These are phyloP conservation scores for Sphaerulina musiva DNA, from an alignment of 2,329 filamentous ascomycete genomes.

Conservation along the genomic window DNA sequence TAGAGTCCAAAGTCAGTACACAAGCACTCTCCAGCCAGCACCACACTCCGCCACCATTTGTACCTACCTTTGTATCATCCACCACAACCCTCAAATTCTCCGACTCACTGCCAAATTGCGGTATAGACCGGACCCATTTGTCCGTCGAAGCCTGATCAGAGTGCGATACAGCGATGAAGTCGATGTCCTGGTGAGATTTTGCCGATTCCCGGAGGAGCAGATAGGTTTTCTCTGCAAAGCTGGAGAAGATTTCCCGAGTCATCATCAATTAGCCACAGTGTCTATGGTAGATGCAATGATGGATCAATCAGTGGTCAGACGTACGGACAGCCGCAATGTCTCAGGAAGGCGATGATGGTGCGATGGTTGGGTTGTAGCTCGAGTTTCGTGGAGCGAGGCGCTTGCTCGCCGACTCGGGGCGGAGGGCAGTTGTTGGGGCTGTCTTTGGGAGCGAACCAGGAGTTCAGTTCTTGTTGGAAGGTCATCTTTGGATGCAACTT, in stretches of 20 bases:
- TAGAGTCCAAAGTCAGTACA: not conserved
- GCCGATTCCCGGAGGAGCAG: constrained; percentile 49
- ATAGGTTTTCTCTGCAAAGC: constrained; percentile 50
- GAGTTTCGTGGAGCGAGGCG: constrained; percentile 51
- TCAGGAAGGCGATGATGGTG: constrained; percentile 59
- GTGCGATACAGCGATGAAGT: constrained; percentile 59
- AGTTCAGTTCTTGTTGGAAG: constrained; percentile 34
- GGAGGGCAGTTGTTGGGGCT: constrained; percentile 13
- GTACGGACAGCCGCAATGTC: constrained; percentile 64
- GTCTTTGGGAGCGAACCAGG: constrained; percentile 36
- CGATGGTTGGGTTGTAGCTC: constrained; percentile 50
- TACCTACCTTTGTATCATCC: constrained; percentile 42
- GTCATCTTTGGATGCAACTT: constrained; percentile 11
- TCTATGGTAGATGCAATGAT: not conserved
- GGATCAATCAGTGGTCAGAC: not conserved
- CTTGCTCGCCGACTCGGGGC: constrained; percentile 50
- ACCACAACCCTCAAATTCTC: constrained; percentile 55
- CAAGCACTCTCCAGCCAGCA: no score
- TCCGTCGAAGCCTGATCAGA: constrained; percentile 49
- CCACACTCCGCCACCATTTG: no score
- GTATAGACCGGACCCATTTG: constrained; percentile 47
- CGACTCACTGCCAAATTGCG: constrained; percentile 45
- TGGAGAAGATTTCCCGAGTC: not conserved
- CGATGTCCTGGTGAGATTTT: constrained; percentile 43
- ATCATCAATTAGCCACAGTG: no score